These are phyloP conservation scores for Calonectria hongkongensis DNA, from an alignment of 2,329 filamentous ascomycete species.

Conservation along the genomic window DNA sequence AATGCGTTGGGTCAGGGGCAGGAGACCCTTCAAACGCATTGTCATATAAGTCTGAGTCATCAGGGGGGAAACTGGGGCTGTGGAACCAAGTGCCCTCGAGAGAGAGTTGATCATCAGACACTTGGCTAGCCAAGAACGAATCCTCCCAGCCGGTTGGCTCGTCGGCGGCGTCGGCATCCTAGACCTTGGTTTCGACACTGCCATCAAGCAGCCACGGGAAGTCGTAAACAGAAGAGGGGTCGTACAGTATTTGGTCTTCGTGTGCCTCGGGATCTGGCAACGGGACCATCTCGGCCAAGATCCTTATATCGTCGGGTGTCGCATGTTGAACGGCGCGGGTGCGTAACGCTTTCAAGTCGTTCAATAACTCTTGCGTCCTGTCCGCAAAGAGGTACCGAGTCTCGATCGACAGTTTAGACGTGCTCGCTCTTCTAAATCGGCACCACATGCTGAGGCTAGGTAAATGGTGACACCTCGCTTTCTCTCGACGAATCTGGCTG, in stretches of 20 bases:
- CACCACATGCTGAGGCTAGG: conserved; percentile 37
- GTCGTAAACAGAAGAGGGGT: not conserved
- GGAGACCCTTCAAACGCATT: not conserved
- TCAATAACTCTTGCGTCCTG: conserved; percentile 17
- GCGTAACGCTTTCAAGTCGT: conserved; percentile 30
- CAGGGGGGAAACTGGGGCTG: not conserved
- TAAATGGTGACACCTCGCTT: not conserved
- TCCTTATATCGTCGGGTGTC: conserved; percentile 17
- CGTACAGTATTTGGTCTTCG: conserved; percentile 19
- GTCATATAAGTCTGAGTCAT: not conserved
- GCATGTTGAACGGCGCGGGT: conserved; percentile 34
- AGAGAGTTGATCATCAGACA: not conserved
- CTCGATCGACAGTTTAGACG: conserved; percentile 44
- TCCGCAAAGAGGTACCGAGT: conserved; percentile 41
- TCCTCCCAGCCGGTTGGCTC: not conserved
- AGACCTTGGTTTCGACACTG: not conserved
- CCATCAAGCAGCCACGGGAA: conserved; percentile 28
- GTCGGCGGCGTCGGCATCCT: conserved; percentile 8
- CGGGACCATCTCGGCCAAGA: conserved; percentile 27
- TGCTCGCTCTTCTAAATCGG: conserved; percentile 29
- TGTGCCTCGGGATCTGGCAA: not conserved
- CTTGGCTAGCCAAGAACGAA: not conserved
- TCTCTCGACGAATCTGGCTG: not conserved
- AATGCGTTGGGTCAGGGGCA: not conserved
- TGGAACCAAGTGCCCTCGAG: conserved; percentile 18